Conservation (phyloP, 306 rosid species). For the Cucurbita moschata region DNA sequence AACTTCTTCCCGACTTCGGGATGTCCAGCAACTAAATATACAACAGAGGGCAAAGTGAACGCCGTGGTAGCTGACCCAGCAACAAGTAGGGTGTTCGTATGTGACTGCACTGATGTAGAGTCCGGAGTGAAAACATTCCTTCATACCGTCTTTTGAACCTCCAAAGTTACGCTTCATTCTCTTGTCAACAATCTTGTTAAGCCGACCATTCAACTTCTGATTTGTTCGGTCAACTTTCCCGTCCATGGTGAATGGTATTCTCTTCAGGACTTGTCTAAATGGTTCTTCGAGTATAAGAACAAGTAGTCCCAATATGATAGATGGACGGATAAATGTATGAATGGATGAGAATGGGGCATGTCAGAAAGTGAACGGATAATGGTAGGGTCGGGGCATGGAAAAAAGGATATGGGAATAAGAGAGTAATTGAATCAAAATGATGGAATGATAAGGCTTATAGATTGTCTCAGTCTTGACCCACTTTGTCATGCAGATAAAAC, state of each 20-base stretch:
- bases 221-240: constrained; percentile 63
- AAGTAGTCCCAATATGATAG: constrained; percentile 53
- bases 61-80: constrained; percentile 88
- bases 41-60: constrained; percentile 57
- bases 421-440: neutral
- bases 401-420: neutral
- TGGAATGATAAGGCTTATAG: neutral
- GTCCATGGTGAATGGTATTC: constrained; percentile 51
- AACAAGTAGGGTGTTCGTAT: constrained; percentile 77
- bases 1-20: constrained; percentile 59
- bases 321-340: neutral
- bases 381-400: neutral
- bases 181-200: constrained; percentile 52
- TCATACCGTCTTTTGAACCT: constrained; percentile 38
- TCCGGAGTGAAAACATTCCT: constrained; percentile 50
- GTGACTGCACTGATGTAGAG: constrained; percentile 59
- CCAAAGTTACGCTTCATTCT: constrained; percentile 32
- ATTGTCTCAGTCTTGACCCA: neutral
- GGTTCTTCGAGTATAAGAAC: constrained; percentile 75
- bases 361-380: neutral
- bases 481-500: constrained; percentile 3
- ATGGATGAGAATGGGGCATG: neutral
- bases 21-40: constrained; percentile 76
- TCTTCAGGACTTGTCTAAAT: constrained; percentile 52
- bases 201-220: constrained; percentile 36